These are phyloP conservation scores for Psilocybe azurescens DNA, from an alignment of 768 basidiomycete species.

Conservation along the genomic window DNA sequence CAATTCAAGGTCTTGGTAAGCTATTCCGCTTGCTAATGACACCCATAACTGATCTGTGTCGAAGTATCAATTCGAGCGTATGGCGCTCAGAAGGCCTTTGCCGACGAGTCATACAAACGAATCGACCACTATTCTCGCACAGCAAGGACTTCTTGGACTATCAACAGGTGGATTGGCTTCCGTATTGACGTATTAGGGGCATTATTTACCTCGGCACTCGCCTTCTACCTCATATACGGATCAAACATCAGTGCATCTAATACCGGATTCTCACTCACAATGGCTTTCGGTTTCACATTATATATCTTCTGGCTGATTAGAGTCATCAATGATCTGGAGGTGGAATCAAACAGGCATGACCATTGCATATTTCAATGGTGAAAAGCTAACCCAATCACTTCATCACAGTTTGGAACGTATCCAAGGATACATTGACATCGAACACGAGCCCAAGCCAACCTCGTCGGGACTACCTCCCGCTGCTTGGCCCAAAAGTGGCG, in stretches of 20 bases:
- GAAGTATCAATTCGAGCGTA: slow-evolving; percentile 65
- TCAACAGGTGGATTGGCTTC: slow-evolving; percentile 50
- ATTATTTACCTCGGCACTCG: slow-evolving; percentile 56
- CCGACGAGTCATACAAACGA: slow-evolving; percentile 44
- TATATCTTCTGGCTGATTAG: slow-evolving; percentile 57
- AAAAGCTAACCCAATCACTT: neutral
- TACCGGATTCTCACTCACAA: slow-evolving; percentile 60
- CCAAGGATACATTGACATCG: slow-evolving; percentile 62
- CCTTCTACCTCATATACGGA: slow-evolving; percentile 55
- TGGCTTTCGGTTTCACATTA: slow-evolving; percentile 61
- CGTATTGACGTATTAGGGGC: slow-evolving; percentile 63
- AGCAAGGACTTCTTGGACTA: slow-evolving; percentile 52
- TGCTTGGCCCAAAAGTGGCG: slow-evolving; percentile 62
- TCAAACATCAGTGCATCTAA: slow-evolving; percentile 44
- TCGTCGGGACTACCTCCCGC: slow-evolving; percentile 53
- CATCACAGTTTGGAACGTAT: slow-evolving; percentile 65
- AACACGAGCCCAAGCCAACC: slow-evolving; percentile 54
- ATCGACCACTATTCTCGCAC: slow-evolving; percentile 57
- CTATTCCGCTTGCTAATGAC: slow-evolving; percentile 28
- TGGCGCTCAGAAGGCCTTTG: slow-evolving; percentile 55
- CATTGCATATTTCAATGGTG: no score
- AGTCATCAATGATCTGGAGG: slow-evolving; percentile 47
- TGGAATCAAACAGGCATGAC: slow-evolving; percentile 36
- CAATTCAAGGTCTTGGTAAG: slow-evolving; percentile 59
- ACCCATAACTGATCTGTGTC: neutral